A percentile compares a stretch with the other conserved stretches of the same genome.
These are phyloP conservation scores for Colletotrichum aenigma DNA, from an alignment of 2,329 filamentous ascomycete genomes.

Conservation along the genomic window DNA sequence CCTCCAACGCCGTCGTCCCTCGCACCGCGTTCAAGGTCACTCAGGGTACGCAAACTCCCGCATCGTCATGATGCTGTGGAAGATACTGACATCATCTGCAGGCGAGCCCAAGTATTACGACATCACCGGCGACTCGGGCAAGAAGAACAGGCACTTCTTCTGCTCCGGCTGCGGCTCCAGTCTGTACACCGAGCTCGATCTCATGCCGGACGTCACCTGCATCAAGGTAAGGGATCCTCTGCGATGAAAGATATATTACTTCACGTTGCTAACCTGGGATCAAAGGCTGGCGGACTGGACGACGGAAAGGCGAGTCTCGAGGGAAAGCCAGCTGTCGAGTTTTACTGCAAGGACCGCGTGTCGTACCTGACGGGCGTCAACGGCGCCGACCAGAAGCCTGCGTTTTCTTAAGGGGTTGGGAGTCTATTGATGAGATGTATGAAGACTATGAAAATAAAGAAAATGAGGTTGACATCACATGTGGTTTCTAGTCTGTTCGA, in stretches of 20 bases:
- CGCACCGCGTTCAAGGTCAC: constrained; percentile 50
- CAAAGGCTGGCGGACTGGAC: constrained; percentile 50
- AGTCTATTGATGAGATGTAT: background rate
- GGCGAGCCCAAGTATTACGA: constrained; percentile 54
- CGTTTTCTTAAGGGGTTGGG: background rate
- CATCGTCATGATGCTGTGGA: rapidly evolving
- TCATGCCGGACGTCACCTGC: constrained; percentile 54
- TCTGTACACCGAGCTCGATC: constrained; percentile 55
- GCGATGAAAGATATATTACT: rapidly evolving
- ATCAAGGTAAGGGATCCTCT: constrained; percentile 41
- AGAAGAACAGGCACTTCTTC: constrained; percentile 61
- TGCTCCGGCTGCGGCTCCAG: constrained; percentile 55
- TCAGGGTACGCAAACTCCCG: constrained; percentile 39
- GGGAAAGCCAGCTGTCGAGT: constrained; percentile 51
- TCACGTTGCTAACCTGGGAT: background rate
- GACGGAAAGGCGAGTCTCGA: constrained; percentile 47
- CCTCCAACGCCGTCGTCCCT: constrained; percentile 57
- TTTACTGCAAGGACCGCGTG: constrained; percentile 56
- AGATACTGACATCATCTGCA: constrained; percentile 20
- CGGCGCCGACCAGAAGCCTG: constrained; percentile 51
- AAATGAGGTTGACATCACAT: background rate
- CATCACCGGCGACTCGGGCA: constrained; percentile 51
- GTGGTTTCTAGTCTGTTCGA: background rate
- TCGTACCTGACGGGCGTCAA: constrained; percentile 43
- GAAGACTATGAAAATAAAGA: background rate